Base-by-base conservation (phyloP, 2,329 filamentous ascomycete species). In the Cordyceps cicadae region DNA sequence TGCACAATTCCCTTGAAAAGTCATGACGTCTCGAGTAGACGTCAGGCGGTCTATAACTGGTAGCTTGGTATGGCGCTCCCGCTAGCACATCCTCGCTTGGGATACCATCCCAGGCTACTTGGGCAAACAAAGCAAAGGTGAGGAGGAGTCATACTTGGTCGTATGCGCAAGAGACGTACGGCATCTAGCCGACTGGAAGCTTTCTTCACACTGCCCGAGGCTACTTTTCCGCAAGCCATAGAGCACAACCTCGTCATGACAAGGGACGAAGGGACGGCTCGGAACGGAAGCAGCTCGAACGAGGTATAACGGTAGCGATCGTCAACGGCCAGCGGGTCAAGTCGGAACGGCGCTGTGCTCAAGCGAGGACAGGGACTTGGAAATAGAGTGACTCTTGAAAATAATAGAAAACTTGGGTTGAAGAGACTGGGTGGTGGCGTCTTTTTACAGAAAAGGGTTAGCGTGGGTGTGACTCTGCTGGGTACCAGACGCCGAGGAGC, bases 251-350 rank as follows among this genome's bases (percentile, higher is more conserved):
- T 43, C 39, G 39, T 49, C 46, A 58, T 51, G 32, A 51, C 48
- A 32, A 58, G 55, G 48, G 32, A 51, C 55, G 32, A 51, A 3
- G 55, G 37, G 32, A 51, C 55, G 32, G 43, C 2, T 41, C 55
- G 55, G 45, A 41, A 29, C n/a, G 24, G n/a, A 7, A 34, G 43
- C 41, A 43, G 5, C 17, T 2, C n/a, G 21, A 21, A 37, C 2
- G 26, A 24, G 9, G 17, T 17, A 11, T 12, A 50, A 39, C 34
- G 49, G 29, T 15, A 29, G 14, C 17, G 59, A 60, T 60, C 59
- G 17, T 48, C 51, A 19, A 51, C 43, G 41, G 37, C 59, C 34
- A 51, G 43, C 59, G 59, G 59, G 51, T 54, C 59, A 60, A 29
- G 59, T 60, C 59, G 59, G 59, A 43, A 45, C 48, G 14, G 32